Percentiles rank a stretch among this genome's conserved stretches.
These are phyloP conservation scores for Trichoderma gracile DNA, from an alignment of 2,329 filamentous ascomycete genomes.

Conservation along the genomic window DNA sequence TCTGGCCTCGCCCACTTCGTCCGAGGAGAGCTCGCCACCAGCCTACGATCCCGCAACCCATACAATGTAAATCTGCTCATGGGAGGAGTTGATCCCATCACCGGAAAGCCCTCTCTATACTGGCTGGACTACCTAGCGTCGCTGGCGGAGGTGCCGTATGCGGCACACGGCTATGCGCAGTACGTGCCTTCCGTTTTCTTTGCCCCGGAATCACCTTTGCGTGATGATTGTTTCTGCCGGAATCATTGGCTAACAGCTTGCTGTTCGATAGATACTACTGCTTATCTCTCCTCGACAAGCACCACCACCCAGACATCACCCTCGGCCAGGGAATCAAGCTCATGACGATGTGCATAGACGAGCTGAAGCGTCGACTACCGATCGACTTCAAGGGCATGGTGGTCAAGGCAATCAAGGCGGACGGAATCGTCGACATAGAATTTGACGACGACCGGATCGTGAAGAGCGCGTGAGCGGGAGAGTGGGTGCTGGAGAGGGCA, in stretches of 20 bases:
- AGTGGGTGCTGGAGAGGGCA: conserved; percentile 25
- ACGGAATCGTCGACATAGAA: conserved; percentile 81
- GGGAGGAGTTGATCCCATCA: conserved; percentile 90
- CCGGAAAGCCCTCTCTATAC: conserved; percentile 86
- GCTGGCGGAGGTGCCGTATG: conserved; percentile 85
- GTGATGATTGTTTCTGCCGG: too few species aligned
- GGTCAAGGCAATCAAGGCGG: conserved; percentile 93
- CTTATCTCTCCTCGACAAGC: conserved; percentile 95
- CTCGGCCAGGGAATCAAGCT: conserved; percentile 90
- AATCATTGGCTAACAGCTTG: conserved; percentile 4
- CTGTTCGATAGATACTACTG: conserved; percentile 77
- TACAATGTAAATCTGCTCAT: conserved; percentile 97
- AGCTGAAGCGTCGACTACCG: conserved; percentile 93
- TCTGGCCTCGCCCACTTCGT: conserved; percentile 90
- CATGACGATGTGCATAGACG: conserved; percentile 90
- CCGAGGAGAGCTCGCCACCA: conserved; percentile 86
- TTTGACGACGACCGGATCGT: conserved; percentile 80
- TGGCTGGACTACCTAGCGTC: conserved; percentile 97
- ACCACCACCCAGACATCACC: conserved; percentile 92
- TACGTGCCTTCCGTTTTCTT: conserved; percentile 47
- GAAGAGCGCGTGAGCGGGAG: conserved; percentile 53
- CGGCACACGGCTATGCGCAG: conserved; percentile 97
- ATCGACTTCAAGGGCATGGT: conserved; percentile 98
- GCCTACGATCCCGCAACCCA: conserved; percentile 85
- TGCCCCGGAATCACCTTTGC: neutral